A percentile compares a stretch with the other conserved stretches of the same genome.
Conservation (phyloP, 2,329 filamentous ascomycete genomes). For the Pseudogymnoascus sp. region DNA sequence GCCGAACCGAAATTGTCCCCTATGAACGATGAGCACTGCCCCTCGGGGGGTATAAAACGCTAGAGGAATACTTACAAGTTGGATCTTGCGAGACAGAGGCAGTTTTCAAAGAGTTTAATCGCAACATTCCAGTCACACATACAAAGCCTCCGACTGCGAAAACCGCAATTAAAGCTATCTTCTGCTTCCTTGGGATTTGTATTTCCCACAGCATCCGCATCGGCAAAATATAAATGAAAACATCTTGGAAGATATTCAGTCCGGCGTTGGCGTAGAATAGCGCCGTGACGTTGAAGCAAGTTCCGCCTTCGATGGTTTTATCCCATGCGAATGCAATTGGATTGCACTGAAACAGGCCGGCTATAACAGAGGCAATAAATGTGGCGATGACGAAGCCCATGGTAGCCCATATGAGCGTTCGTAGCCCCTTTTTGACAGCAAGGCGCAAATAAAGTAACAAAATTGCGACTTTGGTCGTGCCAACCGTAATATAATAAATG, state of each 20-base stretch:
- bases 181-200: constrained; percentile 20
- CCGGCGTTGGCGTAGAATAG: constrained; percentile 16
- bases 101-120: constrained; percentile 17
- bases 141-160: constrained; percentile 24
- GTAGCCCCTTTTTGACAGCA: neutral
- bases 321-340: constrained; percentile 30
- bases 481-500: constrained; percentile 8
- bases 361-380: constrained; percentile 19
- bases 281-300: constrained; percentile 1
- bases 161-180: constrained; percentile 20
- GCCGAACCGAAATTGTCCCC: constrained; percentile 5
- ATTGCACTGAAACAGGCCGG: constrained; percentile 24
- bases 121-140: constrained; percentile 19
- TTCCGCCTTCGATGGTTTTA: constrained; percentile 21
- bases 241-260: constrained; percentile 21
- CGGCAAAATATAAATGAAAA: constrained; percentile 19
- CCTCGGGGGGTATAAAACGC: neutral
- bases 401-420: constrained; percentile 1
- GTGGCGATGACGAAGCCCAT: constrained; percentile 7
- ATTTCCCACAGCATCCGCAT: constrained; percentile 19
- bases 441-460: constrained; percentile 2
- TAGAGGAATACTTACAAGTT: constrained; percentile 6
- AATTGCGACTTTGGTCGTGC: constrained; percentile 4
- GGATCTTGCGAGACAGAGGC: constrained; percentile 14
- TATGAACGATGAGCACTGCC: neutral